Percentiles rank a stretch among this genome's conserved stretches.
Conservation (phyloP, 2,329 filamentous ascomycete genomes). For the Tolypocladium endophyticum region DNA sequence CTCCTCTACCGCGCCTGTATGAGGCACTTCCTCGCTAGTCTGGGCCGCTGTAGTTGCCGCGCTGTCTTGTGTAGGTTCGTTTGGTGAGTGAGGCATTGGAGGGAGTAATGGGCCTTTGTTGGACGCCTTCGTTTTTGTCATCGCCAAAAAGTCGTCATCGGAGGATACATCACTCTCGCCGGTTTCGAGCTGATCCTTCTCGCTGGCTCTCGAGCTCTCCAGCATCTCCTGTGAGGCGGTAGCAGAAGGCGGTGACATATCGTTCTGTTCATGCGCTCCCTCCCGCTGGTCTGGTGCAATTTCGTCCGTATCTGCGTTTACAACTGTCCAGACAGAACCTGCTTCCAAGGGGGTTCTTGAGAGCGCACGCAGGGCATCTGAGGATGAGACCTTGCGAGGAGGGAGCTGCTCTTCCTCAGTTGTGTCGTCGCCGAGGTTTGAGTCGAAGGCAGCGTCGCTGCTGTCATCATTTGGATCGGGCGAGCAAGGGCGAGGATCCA, state of each 20-base stretch:
- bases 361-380: constrained; percentile 40
- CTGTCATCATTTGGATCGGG: constrained; percentile 14
- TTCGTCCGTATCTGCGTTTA: constrained; percentile 25
- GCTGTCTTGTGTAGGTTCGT: constrained; percentile 1
- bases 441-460: constrained; percentile 14
- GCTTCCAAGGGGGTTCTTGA: constrained; percentile 41
- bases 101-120: constrained; percentile 1
- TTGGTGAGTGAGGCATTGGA: background rate
- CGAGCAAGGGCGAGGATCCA: constrained; percentile 15
- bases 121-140: constrained; percentile 23
- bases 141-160: constrained; percentile 30
- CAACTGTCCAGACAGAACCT: constrained; percentile 39
- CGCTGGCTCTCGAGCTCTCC: background rate
- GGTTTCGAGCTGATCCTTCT: background rate
- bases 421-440: constrained; percentile 25
- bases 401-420: constrained; percentile 30
- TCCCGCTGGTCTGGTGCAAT: constrained; percentile 3
- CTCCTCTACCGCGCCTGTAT: constrained; percentile 1
- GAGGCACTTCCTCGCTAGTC: background rate
- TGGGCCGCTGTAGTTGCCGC: background rate
- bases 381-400: constrained; percentile 45
- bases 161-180: constrained; percentile 18
- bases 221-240: background rate
- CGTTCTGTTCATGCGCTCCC: background rate
- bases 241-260: too few relatives aligned